These are phyloP conservation scores for Phytophthora uliginosa DNA, from an alignment of 352 stramenopile genomes.

Conservation along the genomic window DNA sequence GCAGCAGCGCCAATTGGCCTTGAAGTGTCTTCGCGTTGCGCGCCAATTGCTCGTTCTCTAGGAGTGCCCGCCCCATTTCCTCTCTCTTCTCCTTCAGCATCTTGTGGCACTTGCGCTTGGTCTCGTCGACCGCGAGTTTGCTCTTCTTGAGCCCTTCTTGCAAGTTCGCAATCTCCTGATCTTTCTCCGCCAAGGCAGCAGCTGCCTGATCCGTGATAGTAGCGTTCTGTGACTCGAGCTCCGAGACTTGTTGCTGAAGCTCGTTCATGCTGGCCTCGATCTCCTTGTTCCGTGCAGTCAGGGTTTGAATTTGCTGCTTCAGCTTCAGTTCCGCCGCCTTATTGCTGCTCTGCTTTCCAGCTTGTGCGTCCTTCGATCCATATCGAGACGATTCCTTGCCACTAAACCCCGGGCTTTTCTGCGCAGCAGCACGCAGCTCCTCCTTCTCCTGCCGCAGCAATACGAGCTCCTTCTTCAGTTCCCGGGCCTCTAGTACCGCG, in stretches of 20 bases:
- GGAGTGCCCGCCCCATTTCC: constrained; percentile 54
- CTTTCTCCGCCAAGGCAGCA: constrained; percentile 32
- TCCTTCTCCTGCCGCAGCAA: constrained; percentile 82
- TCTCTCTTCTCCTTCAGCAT: constrained; percentile 67
- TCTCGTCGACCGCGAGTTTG: constrained; percentile 47
- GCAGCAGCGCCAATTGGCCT: constrained; percentile 51
- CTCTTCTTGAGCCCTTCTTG: constrained; percentile 54
- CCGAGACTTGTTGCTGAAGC: constrained; percentile 49
- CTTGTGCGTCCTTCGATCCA: not conserved
- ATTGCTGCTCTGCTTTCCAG: constrained; percentile 23
- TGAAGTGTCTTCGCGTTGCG: constrained; percentile 38
- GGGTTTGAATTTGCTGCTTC: constrained; percentile 39
- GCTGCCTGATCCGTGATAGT: constrained; percentile 25
- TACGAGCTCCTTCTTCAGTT: constrained; percentile 85
- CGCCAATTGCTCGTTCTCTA: constrained; percentile 52
- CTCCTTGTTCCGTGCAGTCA: constrained; percentile 31
- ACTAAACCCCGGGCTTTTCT: constrained; percentile 25
- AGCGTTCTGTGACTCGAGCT: constrained; percentile 31
- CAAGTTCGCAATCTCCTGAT: constrained; percentile 26
- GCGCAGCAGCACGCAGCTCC: constrained; percentile 47
- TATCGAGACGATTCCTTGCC: constrained; percentile 17
- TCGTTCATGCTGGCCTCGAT: constrained; percentile 18
- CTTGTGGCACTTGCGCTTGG: constrained; percentile 58
- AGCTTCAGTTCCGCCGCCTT: constrained; percentile 33
- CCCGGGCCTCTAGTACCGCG: constrained; percentile 71